Evolutionary conservation across 495 filamentous ascomycete species (phyloP).

Genomic region (Talaromyces stipitatus): DNA sequence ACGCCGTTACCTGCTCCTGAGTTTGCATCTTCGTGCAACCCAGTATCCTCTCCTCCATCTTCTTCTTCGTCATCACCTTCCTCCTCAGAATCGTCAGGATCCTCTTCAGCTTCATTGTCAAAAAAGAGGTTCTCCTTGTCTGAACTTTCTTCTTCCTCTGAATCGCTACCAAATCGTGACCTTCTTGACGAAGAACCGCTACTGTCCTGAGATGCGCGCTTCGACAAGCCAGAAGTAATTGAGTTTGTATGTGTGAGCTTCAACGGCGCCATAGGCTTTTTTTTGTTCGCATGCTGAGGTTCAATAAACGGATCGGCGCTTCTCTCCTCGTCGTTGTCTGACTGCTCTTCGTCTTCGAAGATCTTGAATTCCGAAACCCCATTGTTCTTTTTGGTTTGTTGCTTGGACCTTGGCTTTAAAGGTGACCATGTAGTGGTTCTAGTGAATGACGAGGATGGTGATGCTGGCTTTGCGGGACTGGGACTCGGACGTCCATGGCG

Average conservation of each 20-base stretch:
- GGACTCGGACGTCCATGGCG: neutral
- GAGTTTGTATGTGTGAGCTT: slow-evolving; percentile 2
- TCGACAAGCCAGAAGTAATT: slow-evolving; percentile 1
- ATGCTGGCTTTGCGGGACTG: neutral
- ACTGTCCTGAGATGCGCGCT: slow-evolving; percentile 5
- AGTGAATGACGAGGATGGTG: neutral
- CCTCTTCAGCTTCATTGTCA: slow-evolving; percentile 19
- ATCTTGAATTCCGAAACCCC: neutral
- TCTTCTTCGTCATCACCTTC: slow-evolving; percentile 9
- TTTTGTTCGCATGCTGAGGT: neutral
- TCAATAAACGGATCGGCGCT: neutral
- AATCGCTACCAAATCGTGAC: slow-evolving; percentile 1
- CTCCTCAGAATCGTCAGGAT: slow-evolving; percentile 1
- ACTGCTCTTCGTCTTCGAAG: slow-evolving; percentile 1
- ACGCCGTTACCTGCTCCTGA: neutral
- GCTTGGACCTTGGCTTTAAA: neutral
- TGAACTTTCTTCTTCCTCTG: slow-evolving; percentile 5
- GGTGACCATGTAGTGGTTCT: neutral
- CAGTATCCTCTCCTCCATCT: neutral
- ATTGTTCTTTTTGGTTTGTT: neutral
- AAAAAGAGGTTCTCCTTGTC: slow-evolving; percentile 38
- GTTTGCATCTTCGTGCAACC: neutral
- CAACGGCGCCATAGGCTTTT: neutral
- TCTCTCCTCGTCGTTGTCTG: neutral
- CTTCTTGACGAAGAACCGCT: neutral